A percentile compares a stretch with the other conserved stretches of the same genome.
Evolutionary conservation across 179 eudicot species (phyloP).

Genomic region (Spergularia azorica): DNA sequence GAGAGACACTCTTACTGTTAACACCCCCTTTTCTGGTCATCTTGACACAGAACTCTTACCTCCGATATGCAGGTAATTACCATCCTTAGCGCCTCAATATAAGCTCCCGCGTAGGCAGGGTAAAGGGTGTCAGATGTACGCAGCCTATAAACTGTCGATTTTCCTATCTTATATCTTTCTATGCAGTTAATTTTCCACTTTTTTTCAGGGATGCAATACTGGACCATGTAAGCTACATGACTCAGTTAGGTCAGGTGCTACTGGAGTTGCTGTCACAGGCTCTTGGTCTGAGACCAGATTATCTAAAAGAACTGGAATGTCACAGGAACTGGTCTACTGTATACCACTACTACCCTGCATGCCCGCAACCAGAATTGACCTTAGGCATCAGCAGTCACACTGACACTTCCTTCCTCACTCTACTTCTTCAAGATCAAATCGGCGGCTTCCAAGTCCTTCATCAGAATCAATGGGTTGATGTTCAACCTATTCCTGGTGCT

Average conservation of each 20-base stretch:
- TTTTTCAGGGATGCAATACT: constrained; percentile 17
- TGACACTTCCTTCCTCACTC: constrained; percentile 18
- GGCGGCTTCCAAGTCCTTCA: constrained; percentile 30
- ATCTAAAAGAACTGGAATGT: constrained; percentile 17
- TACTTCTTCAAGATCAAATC: constrained; percentile 26
- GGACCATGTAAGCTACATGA: constrained; percentile 10
- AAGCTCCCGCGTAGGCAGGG: too few relatives aligned
- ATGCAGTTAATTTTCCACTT: too few relatives aligned
- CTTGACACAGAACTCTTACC: constrained; percentile 12
- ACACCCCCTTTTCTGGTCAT: not conserved
- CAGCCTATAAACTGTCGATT: too few relatives aligned
- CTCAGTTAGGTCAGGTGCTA: constrained; percentile 14
- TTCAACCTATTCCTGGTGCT: constrained; percentile 19
- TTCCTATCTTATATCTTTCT: too few relatives aligned
- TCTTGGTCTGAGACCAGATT: constrained; percentile 21
- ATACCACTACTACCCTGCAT: constrained; percentile 31
- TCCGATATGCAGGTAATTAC: constrained; percentile 19
- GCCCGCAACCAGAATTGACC: constrained; percentile 29
- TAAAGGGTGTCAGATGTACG: too few relatives aligned
- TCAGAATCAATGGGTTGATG: constrained; percentile 26
- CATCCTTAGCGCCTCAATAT: too few relatives aligned
- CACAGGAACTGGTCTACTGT: constrained; percentile 7
- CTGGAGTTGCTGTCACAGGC: constrained; percentile 20
- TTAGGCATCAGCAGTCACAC: constrained; percentile 22
- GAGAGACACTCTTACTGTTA: constrained; percentile 22